These are phyloP conservation scores for Lactifluus pinguis DNA, from an alignment of 768 basidiomycete species.

Conservation along the genomic window DNA sequence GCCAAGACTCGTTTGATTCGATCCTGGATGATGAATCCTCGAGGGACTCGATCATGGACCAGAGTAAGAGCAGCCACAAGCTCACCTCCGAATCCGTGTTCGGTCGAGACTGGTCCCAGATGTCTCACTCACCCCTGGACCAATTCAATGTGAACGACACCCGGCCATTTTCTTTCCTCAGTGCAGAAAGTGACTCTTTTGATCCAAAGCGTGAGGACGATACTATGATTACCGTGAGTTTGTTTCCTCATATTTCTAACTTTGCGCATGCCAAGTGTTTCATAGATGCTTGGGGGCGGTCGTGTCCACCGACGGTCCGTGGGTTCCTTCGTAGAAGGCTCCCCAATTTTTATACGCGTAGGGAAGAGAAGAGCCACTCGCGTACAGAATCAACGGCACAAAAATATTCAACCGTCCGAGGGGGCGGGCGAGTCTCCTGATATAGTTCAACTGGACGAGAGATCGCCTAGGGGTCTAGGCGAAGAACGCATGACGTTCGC, in stretches of 20 bases:
- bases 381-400: conserved; percentile 16
- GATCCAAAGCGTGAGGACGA: conserved; percentile 60
- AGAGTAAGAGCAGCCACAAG: conserved; percentile 44
- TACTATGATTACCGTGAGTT: conserved; percentile 69
- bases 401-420: conserved; percentile 20
- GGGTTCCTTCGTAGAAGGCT: conserved; percentile 55
- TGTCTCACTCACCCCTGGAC: conserved; percentile 21
- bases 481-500: conserved; percentile 61
- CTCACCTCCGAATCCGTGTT: conserved; percentile 56
- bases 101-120: conserved; percentile 36
- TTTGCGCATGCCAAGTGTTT: conserved; percentile 9
- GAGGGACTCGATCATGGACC: conserved; percentile 37
- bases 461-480: conserved; percentile 54
- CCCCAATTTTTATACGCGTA: conserved; percentile 51
- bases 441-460: conserved; percentile 45
- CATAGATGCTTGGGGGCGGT: conserved; percentile 72
- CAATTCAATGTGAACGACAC: conserved; percentile 43
- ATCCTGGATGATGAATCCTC: conserved; percentile 46
- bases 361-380: conserved; percentile 47
- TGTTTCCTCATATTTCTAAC: background rate
- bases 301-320: conserved; percentile 62
- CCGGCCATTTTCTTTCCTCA: conserved; percentile 58
- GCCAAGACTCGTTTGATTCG: conserved; percentile 50
- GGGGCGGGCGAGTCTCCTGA: conserved; percentile 34
- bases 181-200: conserved; percentile 34